Evolutionary conservation across 73 alveolate species (phyloP).

Genomic region (Durusdinium trenchii): DNA sequence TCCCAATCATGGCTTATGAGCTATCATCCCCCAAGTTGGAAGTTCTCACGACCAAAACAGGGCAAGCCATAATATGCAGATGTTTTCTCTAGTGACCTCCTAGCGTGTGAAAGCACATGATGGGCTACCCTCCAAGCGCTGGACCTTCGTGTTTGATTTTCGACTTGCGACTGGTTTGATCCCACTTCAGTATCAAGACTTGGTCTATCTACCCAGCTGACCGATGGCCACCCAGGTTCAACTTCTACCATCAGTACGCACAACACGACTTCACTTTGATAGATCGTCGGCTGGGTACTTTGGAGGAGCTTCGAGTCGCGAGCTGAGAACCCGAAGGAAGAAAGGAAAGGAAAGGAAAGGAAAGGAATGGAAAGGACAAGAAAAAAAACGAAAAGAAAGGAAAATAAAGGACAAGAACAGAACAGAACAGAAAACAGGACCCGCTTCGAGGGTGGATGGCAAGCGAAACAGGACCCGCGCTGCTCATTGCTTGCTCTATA

Average conservation of each 20-base stretch:
- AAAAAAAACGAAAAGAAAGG: not conserved
- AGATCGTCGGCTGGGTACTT: constrained; percentile 93
- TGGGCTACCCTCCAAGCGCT: too few species aligned
- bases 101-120: too few species aligned
- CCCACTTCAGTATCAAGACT: too few species aligned
- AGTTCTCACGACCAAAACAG: too few species aligned
- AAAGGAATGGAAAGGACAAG: not conserved
- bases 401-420: not conserved
- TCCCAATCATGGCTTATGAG: too few species aligned
- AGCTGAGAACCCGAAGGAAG: not conserved
- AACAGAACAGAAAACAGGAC: not conserved
- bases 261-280: constrained; percentile 85
- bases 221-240: constrained; percentile 22
- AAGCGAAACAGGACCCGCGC: not conserved
- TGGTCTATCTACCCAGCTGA: not conserved
- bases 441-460: not conserved
- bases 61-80: too few species aligned
- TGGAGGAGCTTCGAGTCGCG: constrained; percentile 76
- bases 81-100: too few species aligned
- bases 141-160: too few species aligned
- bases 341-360: not conserved
- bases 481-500: not conserved
- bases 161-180: too few species aligned
- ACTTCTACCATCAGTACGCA: constrained; percentile 93
- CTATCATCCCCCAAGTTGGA: too few species aligned